Evolutionary conservation across 495 filamentous ascomycete genomes (phyloP).

Genomic region (Emericellopsis terricola): DNA sequence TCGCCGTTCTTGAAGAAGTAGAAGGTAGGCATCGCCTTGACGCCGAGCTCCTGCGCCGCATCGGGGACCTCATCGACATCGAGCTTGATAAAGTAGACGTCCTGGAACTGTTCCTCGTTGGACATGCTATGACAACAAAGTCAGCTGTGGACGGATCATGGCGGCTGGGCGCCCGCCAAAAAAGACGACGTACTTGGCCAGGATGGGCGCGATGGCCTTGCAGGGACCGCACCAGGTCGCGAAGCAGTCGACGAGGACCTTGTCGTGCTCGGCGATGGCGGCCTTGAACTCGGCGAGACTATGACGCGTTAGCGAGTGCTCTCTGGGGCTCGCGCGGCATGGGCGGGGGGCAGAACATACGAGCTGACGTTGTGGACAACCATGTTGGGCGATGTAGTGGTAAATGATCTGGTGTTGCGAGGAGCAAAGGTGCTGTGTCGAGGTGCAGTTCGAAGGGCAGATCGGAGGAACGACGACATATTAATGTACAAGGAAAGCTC

Average conservation of each 20-base stretch:
- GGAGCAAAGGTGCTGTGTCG: no score
- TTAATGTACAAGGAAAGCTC: neutral
- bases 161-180: no score
- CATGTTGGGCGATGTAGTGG: conserved; percentile 23
- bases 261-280: conserved; percentile 30
- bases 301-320: neutral
- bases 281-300: conserved; percentile 36
- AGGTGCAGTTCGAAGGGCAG: no score
- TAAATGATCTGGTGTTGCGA: conserved; percentile 18
- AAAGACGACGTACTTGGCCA: conserved; percentile 50
- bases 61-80: conserved; percentile 74
- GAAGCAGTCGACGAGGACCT: conserved; percentile 73
- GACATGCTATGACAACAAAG: no score
- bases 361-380: conserved; percentile 20
- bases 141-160: conserved; percentile 1
- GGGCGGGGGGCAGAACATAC: conserved; percentile 13
- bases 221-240: conserved; percentile 93
- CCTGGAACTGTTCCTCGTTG: conserved; percentile 28
- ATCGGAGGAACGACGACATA: no score
- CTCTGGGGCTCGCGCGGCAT: no score
- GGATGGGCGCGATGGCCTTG: conserved; percentile 65
- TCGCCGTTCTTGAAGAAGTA: conserved; percentile 60
- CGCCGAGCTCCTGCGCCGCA: conserved; percentile 58
- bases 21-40: conserved; percentile 96
- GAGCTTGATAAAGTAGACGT: conserved; percentile 70